Conservation (phyloP, 1,284 basidiomycete genomes). For the Neonothopanus nambi region DNA sequence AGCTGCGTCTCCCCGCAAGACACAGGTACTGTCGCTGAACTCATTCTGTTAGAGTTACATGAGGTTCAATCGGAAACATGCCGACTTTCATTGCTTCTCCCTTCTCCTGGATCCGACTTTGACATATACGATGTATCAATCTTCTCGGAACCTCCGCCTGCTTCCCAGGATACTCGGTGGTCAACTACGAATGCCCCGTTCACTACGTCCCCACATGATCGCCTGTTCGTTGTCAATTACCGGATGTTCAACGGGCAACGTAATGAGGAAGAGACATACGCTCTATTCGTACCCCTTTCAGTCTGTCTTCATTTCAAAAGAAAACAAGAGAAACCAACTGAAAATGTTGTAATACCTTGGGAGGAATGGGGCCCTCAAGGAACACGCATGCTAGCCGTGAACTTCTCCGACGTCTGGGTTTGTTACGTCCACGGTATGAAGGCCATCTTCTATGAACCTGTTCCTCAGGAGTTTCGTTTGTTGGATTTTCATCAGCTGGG, state of each 20-base stretch:
- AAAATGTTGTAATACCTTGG: slow-evolving; percentile 3
- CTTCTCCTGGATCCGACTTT: neutral
- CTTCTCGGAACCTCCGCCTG: slow-evolving; percentile 6
- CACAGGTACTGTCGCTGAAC: neutral
- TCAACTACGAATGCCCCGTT: slow-evolving; percentile 9
- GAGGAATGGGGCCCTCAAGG: slow-evolving; percentile 15
- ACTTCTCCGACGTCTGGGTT: slow-evolving; percentile 16
- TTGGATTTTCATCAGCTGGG: slow-evolving; percentile 12
- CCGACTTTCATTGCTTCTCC: neutral
- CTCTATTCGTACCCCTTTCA: slow-evolving; percentile 14
- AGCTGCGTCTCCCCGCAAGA: neutral
- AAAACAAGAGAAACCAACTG: neutral
- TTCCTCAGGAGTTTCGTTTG: neutral
- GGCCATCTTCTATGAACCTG: slow-evolving; percentile 7
- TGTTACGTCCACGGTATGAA: slow-evolving; percentile 15
- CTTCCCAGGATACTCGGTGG: neutral
- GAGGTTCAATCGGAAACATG: neutral
- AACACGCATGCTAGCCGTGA: slow-evolving; percentile 9
- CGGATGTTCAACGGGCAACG: neutral
- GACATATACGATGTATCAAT: neutral
- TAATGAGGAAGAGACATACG: neutral
- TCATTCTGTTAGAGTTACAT: slow-evolving; percentile 2
- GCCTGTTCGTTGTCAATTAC: slow-evolving; percentile 15
- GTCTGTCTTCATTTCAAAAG: slow-evolving; percentile 8
- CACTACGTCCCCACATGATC: slow-evolving; percentile 8